A percentile compares a stretch with the other conserved stretches of the same genome.
phyloP scores from a whole-genome alignment of 2,329 filamentous ascomycete genomes.

The Metarhizium anisopliae region DNA sequence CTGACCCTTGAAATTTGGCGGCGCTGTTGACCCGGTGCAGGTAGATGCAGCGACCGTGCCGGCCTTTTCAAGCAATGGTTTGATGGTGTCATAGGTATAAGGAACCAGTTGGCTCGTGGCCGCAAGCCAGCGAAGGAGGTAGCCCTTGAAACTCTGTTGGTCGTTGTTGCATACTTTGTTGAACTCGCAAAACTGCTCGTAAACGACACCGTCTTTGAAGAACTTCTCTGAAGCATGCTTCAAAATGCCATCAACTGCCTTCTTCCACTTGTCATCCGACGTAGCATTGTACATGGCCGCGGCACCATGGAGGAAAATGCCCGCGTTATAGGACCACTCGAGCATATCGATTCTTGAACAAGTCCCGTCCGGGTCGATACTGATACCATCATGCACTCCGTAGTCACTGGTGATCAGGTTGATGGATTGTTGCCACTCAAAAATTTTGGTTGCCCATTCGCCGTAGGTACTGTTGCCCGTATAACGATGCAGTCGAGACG shows the following conservation, averaged over 20 bases:
- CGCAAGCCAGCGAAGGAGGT: conserved; percentile 59
- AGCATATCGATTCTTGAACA: conserved; percentile 46
- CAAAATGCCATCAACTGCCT: conserved; percentile 49
- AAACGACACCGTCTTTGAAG: conserved; percentile 43
- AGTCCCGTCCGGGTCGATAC: conserved; percentile 26
- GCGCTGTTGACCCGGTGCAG: conserved; percentile 37
- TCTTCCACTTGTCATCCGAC: conserved; percentile 41
- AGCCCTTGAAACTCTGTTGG: conserved; percentile 69
- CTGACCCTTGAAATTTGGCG: conserved; percentile 37
- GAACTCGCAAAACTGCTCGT: conserved; percentile 59
- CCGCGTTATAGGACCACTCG: conserved; percentile 64
- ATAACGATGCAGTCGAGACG: conserved; percentile 64
- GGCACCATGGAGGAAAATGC: conserved; percentile 53
- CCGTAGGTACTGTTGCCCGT: conserved; percentile 72
- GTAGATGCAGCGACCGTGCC: conserved; percentile 42
- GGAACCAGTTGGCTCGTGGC: conserved; percentile 46
- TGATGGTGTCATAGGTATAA: conserved; percentile 38
- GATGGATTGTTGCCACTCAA: conserved; percentile 50
- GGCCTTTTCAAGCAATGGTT: conserved; percentile 39
- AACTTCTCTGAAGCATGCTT: conserved; percentile 43
- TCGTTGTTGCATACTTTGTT: conserved; percentile 56
- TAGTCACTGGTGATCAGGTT: conserved; percentile 48
- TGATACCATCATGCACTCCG: conserved; percentile 43
- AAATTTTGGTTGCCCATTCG: conserved; percentile 65
- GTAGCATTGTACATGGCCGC: conserved; percentile 58